These are phyloP conservation scores for Metschnikowia noctiluminum DNA, from an alignment of 805 yeast species.

Conservation along the genomic window DNA sequence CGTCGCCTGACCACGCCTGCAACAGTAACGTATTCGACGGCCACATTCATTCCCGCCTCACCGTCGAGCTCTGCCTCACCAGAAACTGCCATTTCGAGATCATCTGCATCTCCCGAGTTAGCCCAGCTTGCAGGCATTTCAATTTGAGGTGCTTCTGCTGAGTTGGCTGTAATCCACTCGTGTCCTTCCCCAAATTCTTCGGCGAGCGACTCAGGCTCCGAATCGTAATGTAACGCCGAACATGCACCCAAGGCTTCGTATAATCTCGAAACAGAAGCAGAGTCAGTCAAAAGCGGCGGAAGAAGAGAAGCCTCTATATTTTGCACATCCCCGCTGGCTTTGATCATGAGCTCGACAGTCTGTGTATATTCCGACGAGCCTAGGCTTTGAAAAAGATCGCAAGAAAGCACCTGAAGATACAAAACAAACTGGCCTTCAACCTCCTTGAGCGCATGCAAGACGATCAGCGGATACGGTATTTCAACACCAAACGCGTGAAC, in stretches of 20 bases:
- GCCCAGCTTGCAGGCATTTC: conserved; percentile 28
- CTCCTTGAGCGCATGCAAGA: conserved; percentile 32
- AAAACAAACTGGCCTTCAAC: conserved; percentile 16
- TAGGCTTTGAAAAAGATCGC: conserved; percentile 15
- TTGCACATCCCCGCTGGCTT: no score
- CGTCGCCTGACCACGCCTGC: conserved; percentile 33
- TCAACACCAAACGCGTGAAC: conserved; percentile 25
- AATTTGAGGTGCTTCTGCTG: conserved; percentile 14
- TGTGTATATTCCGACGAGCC: conserved; percentile 18
- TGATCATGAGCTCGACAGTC: conserved; percentile 18
- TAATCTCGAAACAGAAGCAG: conserved; percentile 12
- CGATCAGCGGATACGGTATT: conserved; percentile 32
- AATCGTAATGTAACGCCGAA: conserved; percentile 36
- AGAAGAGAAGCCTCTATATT: not conserved
- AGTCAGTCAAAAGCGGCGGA: conserved; percentile 5
- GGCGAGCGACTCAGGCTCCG: conserved; percentile 20
- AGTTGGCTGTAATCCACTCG: conserved; percentile 15
- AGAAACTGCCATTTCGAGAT: conserved; percentile 26
- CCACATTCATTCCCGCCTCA: conserved; percentile 30
- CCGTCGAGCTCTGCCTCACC: conserved; percentile 28
- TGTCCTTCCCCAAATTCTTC: conserved; percentile 3
- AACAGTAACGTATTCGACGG: conserved; percentile 34
- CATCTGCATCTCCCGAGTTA: conserved; percentile 38
- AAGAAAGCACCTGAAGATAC: conserved; percentile 31
- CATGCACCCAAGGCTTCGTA: conserved; percentile 38